Base-by-base conservation (phyloP, 2,329 filamentous ascomycete genomes). In the Fusarium cicatricum region DNA sequence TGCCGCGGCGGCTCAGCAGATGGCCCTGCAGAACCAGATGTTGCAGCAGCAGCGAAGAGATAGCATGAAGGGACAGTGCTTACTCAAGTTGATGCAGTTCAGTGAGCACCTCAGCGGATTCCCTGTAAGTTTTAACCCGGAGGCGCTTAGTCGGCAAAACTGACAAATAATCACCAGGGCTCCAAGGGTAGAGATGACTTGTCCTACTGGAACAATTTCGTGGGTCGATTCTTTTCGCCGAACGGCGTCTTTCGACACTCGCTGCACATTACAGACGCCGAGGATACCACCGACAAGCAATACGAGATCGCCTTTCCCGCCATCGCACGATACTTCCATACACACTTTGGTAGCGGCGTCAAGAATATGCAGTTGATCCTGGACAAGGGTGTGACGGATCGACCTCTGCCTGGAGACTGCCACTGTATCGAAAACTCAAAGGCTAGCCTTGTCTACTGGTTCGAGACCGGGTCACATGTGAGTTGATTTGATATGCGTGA, bases 391-490 rank as follows among this genome's bases (percentile, higher is more conserved):
- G 80, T 78, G 2, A 75, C 75, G 0, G 85, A 89, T 60, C 80
- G 80, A 44, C 76, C 80, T 10, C 73, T 90, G 31, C 80, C 83
- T 2, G 85, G 83, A 52, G 86, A 88, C 41, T 86, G 85, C 39
- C 87, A 90, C 67, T 88, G 88, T 65, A 88, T 97, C 17, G 89
- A 91, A 65, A 92, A 91, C 69, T 78, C 79, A 19, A 90, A 87
- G 67, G 87, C 92, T 21, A 95, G 87, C 68, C 85, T 98, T 52
- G 89, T 95, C 5, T 96, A 97, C 72, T 96, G 91, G 85, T 97
- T 94, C 70, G 86, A 90, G 45, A 91, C 90, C 59, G 90, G 89
- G 46, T 90, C 89, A 56, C 92, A 95, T 71, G 90, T 94, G 81
- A 75, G 85, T 34, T 15, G 9, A 11, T 26, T 8, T 32, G 12